Evolutionary conservation across 139 green algal genomes (phyloP), one percentile per base, ranked within the genome.

Genomic region (Chlamydomonas asymmetrica): DNA sequence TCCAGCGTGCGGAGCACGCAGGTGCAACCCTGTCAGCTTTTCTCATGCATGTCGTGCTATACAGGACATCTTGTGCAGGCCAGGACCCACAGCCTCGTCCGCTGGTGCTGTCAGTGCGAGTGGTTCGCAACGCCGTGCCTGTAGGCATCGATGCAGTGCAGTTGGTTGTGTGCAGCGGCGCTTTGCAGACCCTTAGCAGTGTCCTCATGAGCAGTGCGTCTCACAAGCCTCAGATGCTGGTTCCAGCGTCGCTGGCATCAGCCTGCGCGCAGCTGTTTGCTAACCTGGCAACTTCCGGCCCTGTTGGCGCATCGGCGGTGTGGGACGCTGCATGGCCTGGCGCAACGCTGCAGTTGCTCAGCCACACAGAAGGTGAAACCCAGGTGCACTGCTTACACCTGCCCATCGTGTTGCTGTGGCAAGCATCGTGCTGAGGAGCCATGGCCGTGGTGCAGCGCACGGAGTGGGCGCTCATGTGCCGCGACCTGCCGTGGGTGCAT

Each of bases 221-320:
- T 16, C 13, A 52, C 45, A 52, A 16, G 3, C 37, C 56, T 29
- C 31, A 52, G 45, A 52, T 63, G 29, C 29, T n/a, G 20, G 39
- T 76, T n/a, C n/a, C n/a, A n/a, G n/a, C n/a, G n/a, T n/a, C n/a
- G 54, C 22, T 45, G 3, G 66, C 57, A 1, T 57, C 66, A 2
- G 64, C 64, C 40, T 60, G 35, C 10, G 35, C 66, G 34, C 76
- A 82, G 62, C 68, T 82, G 4, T 37, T 82, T 4, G 76, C 66
- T 2, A 82, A 82, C 76, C 66, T 71, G 1, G 69, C 76, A 20
- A 65, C 4, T 49, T 56, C 43, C 2, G 60, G 76, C 2, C 3
- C 13, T 18, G 61, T 45, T 6, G 76, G 61, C 8, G 68, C 76
- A 6, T 7, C 5, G 1, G 76, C 57, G 10, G 76, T 78, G 41